A percentile compares a stretch with the other conserved stretches of the same genome.
These are phyloP conservation scores for Pythium aquatile DNA, from an alignment of 352 stramenopile species.

Conservation along the genomic window DNA sequence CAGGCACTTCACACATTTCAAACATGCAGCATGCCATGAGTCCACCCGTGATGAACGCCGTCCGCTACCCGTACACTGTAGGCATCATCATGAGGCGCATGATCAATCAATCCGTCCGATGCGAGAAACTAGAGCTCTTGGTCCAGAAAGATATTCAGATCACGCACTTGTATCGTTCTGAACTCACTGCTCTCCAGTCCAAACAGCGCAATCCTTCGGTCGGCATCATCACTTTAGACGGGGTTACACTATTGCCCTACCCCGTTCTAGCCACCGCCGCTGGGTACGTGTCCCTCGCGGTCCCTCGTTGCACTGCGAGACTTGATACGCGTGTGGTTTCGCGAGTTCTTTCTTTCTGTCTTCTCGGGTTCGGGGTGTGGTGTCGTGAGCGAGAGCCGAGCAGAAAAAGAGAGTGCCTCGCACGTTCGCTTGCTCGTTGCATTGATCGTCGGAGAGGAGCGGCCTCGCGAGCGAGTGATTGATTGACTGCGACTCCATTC, in stretches of 20 bases:
- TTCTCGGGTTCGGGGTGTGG: slow-evolving; percentile 19
- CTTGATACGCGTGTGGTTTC: slow-evolving; percentile 19
- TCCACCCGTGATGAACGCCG: background rate
- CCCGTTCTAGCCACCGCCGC: slow-evolving; percentile 5
- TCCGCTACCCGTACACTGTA: background rate
- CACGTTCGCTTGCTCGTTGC: slow-evolving; percentile 19
- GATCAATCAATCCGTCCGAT: background rate
- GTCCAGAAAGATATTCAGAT: background rate
- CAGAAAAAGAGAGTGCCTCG: slow-evolving; percentile 16
- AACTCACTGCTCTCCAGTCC: background rate
- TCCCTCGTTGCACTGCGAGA: slow-evolving; percentile 26
- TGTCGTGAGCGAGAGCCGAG: slow-evolving; percentile 22
- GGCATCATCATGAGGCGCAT: background rate
- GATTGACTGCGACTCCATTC: slow-evolving; percentile 1
- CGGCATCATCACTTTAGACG: slow-evolving; percentile 7
- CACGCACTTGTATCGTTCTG: background rate
- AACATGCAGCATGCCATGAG: background rate
- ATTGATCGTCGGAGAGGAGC: slow-evolving; percentile 7
- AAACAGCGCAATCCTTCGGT: background rate
- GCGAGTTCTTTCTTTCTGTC: slow-evolving; percentile 23
- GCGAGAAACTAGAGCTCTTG: background rate
- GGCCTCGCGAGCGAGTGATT: slow-evolving; percentile 1
- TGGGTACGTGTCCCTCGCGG: slow-evolving; percentile 6
- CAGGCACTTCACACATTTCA: background rate
- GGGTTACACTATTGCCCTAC: slow-evolving; percentile 12